Evolutionary conservation across 228 moss, liverwort and hornwort species (phyloP), one percentile per base, ranked within the genome.

Genomic region (Sphagnum magellanicum): DNA sequence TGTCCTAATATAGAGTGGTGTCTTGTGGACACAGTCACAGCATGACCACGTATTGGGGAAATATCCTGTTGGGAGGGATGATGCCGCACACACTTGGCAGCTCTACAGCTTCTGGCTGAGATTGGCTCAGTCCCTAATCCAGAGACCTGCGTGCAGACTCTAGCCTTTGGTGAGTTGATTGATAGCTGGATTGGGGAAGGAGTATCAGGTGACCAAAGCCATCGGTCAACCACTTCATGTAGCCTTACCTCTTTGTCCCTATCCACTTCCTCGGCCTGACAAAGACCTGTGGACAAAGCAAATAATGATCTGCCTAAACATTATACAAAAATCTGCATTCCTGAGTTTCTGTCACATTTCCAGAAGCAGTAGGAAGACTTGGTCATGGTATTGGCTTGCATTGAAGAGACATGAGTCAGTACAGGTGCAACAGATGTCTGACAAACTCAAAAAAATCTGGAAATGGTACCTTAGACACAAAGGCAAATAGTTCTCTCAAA

Each of bases 11-110:
- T 32, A 32, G 32, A 32, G 4, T 66, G 4, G 55, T 78, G 75
- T 68, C 67, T 64, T 73, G 63, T 16, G 70, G 4, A 59, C 84
- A 86, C 89, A 93, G 97, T 97, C 97, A 13, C 91, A 88, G 79
- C 91, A 97, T 76, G 97, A 97, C 72, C 93, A 93, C 68, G 91
- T 97, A 77, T 79, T 91, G 59, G 93, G 97, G 73, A 91, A 97
- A 69, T 97, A 93, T 63, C 97, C 91, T 72, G 97, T 97, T 70
- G 93, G 97, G 17, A 86, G 93, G 64, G 91, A 97, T 59, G 97
- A 97, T 79, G 97, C 97, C 64, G 93, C 93, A 50, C 93, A 50
- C 91, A 93, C 70, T 73, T 97, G 79, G 97, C 93, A 69, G 93
- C 97, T 12, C 65, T 93, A 74, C 97, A 97, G 75, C 88, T 90